These are phyloP conservation scores for Boletus rufocinnamomeus DNA, from an alignment of 768 basidiomycete species.

Conservation along the genomic window DNA sequence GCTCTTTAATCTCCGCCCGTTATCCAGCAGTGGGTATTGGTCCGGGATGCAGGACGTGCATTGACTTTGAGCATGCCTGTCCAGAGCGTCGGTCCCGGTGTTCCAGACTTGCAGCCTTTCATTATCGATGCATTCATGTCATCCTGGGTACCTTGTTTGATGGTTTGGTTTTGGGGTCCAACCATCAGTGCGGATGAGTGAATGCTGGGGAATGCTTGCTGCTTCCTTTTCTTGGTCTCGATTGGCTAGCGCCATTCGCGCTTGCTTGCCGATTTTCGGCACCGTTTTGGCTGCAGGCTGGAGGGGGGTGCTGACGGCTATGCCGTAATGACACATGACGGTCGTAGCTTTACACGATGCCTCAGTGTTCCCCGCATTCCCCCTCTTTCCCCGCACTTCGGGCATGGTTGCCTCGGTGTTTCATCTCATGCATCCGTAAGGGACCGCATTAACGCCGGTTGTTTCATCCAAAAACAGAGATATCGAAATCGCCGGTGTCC, in stretches of 20 bases:
- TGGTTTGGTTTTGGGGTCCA: background rate
- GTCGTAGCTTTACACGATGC: background rate
- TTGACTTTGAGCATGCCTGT: background rate
- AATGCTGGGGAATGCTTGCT: background rate
- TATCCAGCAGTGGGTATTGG: background rate
- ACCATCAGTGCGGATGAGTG: background rate
- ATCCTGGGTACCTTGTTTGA: background rate
- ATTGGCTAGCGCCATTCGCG: background rate
- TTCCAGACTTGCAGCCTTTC: background rate
- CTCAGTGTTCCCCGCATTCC: conserved; percentile 5
- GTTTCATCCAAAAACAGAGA: conserved; percentile 52
- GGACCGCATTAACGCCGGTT: conserved; percentile 20
- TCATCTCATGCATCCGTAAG: background rate
- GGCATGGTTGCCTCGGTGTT: background rate
- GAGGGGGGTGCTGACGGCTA: background rate
- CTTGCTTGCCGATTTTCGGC: background rate
- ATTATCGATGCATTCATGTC: background rate
- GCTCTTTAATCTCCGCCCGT: conserved; percentile 15
- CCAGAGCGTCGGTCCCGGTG: conserved; percentile 10
- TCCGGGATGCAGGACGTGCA: background rate
- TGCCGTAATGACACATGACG: conserved; percentile 3
- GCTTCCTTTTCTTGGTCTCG: background rate
- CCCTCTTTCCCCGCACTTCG: conserved; percentile 18
- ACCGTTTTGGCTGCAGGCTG: background rate
- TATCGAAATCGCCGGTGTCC: conserved; percentile 90